Base-by-base conservation (phyloP, 495 filamentous ascomycete species). In the Aspergillus sclerotioniger region DNA sequence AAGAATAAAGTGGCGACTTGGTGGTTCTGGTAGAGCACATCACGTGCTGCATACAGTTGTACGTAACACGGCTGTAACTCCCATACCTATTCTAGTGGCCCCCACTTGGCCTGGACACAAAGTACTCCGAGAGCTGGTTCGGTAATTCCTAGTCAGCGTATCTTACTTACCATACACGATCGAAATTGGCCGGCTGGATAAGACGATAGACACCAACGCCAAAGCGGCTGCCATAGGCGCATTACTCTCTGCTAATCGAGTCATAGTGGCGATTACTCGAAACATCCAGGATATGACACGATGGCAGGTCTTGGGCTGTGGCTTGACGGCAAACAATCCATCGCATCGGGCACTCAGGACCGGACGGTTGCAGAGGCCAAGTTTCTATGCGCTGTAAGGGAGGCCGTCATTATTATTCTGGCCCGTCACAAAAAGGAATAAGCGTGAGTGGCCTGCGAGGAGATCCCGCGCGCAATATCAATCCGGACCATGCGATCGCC, bases 1-100 rank as follows among this genome's bases (percentile, higher is more conserved):
- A 62, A 62, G 37, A 62, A 58, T 62, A 62, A 54, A 55, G 60
- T 62, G 60, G 60, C 60, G 37, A 62, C 45, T 54, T 8, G 15
- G 50, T 41, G 46, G 35, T 19, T 57, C 46, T 43, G 29, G 32
- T 20, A 32, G 16, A 32, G 28, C 29, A 10, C 29, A 49, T 57
- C 60, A 58, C 54, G 54, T 62, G 60, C 47, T 15, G 15, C 25
- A 16, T 25, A 31, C 47, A 28, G 15, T 51, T 7, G 20, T 8
- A 41, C 21, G 52, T 47, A 33, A 32, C 46, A 45, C 43, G 6
- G 31, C 54, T 43, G n/a, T 50, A 53, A 47, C 19, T 35, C 13
- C n/a, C 33, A 50, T 32, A 43, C 25, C 47, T 31, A n/a, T 10
- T 16, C 10, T 12, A 29, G 48, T 51, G 21, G 39, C 20, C 21